Base-by-base conservation (phyloP, 1,284 basidiomycete species). In the Puccinia coronata region DNA sequence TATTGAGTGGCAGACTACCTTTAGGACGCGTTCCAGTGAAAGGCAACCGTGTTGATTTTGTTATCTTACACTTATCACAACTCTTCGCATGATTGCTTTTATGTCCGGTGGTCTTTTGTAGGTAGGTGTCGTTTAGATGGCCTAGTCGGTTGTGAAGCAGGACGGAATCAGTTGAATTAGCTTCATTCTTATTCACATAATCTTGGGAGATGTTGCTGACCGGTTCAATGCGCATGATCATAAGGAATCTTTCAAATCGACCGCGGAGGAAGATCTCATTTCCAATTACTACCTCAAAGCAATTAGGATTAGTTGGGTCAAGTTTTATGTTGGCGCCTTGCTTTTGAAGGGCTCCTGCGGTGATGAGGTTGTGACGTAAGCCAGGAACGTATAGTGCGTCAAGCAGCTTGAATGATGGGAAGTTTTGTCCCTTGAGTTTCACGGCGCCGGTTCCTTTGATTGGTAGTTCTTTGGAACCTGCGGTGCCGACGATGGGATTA, bases 171-270 rank as follows among this genome's bases (percentile, higher is more conserved):
- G 57, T 16, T 34, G 36, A 12, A 18, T 61, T 61, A 34, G 3
- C 16, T 34, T 34, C 57, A 2, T 34, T 61, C 5, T 18, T 34
- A 1, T 4, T 3, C n/a, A 14, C 18, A 34, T 18, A 34, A 4
- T 6, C 11, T 61, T 61, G 57, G 18, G 31, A 34, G 6, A 20
- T 12, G 18, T 28, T 61, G 36, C 57, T 36, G 57, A 61, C 57
- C 31, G 31, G 57, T 61, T 61, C 71, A 12, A 73, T 39, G 23
- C 25, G 4, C 28, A 73, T 31, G 20, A 73, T n/a, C 71, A 73
- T 73, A 1, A 73, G 49, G 18, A 55, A 55, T 25, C 39, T 55
- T 23, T 36, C 23, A 39, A 34, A 73, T 55, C 49, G 20, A 8
- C 71, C 71, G 4, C 25, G 11, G 23, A 73, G 36, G 16, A 73